Evolutionary conservation across 73 alveolate genomes (phyloP).

Genomic region (Symbiodinium pilosum): DNA sequence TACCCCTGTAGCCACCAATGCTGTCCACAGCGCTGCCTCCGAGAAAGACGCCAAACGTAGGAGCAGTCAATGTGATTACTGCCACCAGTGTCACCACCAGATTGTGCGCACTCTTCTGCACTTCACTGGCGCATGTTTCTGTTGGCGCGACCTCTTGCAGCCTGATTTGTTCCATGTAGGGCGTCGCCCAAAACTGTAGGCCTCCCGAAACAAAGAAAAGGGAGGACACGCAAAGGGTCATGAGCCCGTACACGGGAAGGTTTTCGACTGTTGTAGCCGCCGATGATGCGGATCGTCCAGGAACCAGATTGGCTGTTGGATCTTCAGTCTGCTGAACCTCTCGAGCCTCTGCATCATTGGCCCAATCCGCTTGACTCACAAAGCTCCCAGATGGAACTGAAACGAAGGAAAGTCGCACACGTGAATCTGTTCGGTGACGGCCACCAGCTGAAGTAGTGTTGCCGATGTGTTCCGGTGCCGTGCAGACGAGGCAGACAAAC

Average conservation of each 20-base stretch:
- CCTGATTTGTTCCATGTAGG: conserved; percentile 66
- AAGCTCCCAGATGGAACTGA: conserved; percentile 20
- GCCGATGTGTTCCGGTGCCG: neutral
- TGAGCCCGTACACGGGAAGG: neutral
- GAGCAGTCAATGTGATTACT: conserved; percentile 42
- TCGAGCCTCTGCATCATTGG: neutral
- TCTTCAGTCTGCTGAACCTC: neutral
- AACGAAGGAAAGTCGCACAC: conserved; percentile 8
- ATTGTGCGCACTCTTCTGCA: neutral
- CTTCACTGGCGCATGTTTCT: neutral
- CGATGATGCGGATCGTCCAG: no score
- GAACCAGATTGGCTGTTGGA: neutral
- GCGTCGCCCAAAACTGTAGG: conserved; percentile 74
- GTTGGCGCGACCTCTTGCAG: neutral
- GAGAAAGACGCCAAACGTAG: conserved; percentile 38
- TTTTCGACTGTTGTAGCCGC: neutral
- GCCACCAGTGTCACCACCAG: conserved; percentile 82
- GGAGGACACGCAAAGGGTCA: conserved; percentile 63
- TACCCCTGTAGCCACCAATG: conserved; percentile 14
- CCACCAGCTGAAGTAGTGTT: neutral
- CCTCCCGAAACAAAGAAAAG: conserved; percentile 78
- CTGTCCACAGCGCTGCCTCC: conserved; percentile 6
- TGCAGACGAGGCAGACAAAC: neutral
- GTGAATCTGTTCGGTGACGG: neutral
- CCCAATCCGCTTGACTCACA: neutral